Base-by-base conservation (phyloP, 2,329 filamentous ascomycete genomes). In the Aspergillus novoparasiticus region DNA sequence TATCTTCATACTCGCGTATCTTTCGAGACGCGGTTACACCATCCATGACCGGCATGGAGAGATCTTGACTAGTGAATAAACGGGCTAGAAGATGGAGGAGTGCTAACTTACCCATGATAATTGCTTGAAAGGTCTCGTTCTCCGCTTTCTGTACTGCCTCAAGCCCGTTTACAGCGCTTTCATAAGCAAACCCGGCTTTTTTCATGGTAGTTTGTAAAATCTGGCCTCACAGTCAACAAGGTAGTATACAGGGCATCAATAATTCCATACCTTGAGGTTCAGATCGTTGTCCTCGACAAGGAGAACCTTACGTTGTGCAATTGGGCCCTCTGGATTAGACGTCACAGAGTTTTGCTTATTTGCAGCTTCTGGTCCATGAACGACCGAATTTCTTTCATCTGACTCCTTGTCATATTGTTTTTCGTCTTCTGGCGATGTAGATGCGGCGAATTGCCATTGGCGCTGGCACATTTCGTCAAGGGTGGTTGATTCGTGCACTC, bases 1-100 rank as follows among this genome's bases (percentile, higher is more conserved):
- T 50, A 21, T 61, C 60, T 54, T 76, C 75, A 14, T 70, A 67
- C 6, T 61, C 61, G 4, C 75, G 69, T 32, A 78, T 77, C 51
- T 70, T 62, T 23, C 67, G 69, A 8, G 73, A 73, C 1, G 75
- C 69, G 45, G 72, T 69, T 11, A 77, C 67, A 26, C 75, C 75
- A 60, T 78, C 68, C 75, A 78, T 78, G 19, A 78, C 69, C 1
- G 75, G 75, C 75, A 78, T 78, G 34, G 73, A 74, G 34, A 78
- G 72, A 60, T 77, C 75, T 76, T 76, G 9, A 30, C 46, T 8
- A 28, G 16, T 50, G 5, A 50, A n/a, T 50, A 16, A 4, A 30
- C 0, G n/a, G 1, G 1, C n/a, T n/a, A 36, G 4, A 21, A 23
- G 8, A 21, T 5, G 10, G 46, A 16, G 6, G 6, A n/a, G 12